Evolutionary conservation across 768 basidiomycete genomes (phyloP).

Genomic region (Trichaptum fuscoviolaceum): DNA sequence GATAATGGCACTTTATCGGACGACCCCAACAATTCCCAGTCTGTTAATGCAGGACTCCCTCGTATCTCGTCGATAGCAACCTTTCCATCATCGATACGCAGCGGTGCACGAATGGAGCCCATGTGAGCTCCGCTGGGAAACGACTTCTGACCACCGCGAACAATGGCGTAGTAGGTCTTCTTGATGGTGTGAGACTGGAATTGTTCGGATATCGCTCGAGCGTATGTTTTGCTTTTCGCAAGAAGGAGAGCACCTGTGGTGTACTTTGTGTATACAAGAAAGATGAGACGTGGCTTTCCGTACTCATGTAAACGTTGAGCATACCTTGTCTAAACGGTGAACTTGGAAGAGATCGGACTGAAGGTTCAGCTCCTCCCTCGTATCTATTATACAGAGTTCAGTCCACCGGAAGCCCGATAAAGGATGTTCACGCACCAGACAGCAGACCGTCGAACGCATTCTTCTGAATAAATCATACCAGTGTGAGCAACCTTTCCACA

Average conservation of each 20-base stretch:
- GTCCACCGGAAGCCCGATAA: constrained; percentile 5
- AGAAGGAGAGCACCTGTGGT: constrained; percentile 63
- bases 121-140: constrained; percentile 31
- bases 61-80: constrained; percentile 29
- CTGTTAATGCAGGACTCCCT: constrained; percentile 37
- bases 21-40: constrained; percentile 55
- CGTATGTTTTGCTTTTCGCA: constrained; percentile 37
- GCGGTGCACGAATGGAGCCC: constrained; percentile 35
- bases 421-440: constrained; percentile 8
- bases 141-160: constrained; percentile 44
- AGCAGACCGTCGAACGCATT: constrained; percentile 6
- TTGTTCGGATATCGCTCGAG: constrained; percentile 50
- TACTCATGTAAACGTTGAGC: constrained; percentile 3
- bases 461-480: constrained; percentile 16
- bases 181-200: constrained; percentile 41
- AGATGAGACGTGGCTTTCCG: neutral
- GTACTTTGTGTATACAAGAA: constrained; percentile 27
- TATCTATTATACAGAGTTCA: constrained; percentile 18
- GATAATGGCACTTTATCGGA: constrained; percentile 48
- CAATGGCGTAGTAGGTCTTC: constrained; percentile 63
- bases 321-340: constrained; percentile 65
- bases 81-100: constrained; percentile 43
- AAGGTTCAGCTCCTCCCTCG: constrained; percentile 27
- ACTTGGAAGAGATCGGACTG: constrained; percentile 40
- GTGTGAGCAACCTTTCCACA: constrained; percentile 26